phyloP scores from a whole-genome alignment of 495 filamentous ascomycete species.

The Xylaria cubensis region DNA sequence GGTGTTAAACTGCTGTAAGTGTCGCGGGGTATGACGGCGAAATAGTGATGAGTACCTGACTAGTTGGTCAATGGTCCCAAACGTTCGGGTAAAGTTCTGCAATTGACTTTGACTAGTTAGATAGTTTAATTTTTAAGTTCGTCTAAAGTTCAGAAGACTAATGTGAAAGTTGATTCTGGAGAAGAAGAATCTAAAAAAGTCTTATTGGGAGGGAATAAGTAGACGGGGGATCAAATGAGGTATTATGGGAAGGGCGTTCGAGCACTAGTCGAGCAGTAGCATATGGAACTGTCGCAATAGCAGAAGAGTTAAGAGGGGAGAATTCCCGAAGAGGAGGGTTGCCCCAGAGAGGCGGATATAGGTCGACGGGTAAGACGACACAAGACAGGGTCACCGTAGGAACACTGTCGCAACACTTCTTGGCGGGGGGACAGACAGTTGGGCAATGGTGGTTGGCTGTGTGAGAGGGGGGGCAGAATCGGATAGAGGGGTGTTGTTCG shows the following conservation, averaged over 20 bases:
- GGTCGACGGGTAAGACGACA: slow-evolving; percentile 23
- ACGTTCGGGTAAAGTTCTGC: slow-evolving; percentile 4
- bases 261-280: not conserved
- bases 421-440: slow-evolving; percentile 24
- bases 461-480: slow-evolving; percentile 6
- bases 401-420: slow-evolving; percentile 30
- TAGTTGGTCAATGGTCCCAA: slow-evolving; percentile 11
- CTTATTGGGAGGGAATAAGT: not conserved
- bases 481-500: slow-evolving; percentile 24
- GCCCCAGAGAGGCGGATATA: slow-evolving; percentile 7
- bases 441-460: slow-evolving; percentile 25
- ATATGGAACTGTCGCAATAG: slow-evolving; percentile 13
- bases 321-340: slow-evolving; percentile 18
- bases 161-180: not conserved
- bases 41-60: not conserved
- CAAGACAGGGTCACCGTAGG: slow-evolving; percentile 28
- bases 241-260: slow-evolving; percentile 11
- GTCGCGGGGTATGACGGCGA: not conserved
- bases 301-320: slow-evolving; percentile 10
- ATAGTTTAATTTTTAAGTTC: slow-evolving; percentile 10
- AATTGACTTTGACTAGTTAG: slow-evolving; percentile 16
- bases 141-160: slow-evolving; percentile 4
- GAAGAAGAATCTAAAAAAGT: not conserved
- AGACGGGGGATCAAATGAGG: not conserved
- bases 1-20: slow-evolving; percentile 2